Evolutionary conservation across 148 eudicot genomes (phyloP), one percentile per base, ranked within the genome.

Genomic region (Hydrangea macrophylla): DNA sequence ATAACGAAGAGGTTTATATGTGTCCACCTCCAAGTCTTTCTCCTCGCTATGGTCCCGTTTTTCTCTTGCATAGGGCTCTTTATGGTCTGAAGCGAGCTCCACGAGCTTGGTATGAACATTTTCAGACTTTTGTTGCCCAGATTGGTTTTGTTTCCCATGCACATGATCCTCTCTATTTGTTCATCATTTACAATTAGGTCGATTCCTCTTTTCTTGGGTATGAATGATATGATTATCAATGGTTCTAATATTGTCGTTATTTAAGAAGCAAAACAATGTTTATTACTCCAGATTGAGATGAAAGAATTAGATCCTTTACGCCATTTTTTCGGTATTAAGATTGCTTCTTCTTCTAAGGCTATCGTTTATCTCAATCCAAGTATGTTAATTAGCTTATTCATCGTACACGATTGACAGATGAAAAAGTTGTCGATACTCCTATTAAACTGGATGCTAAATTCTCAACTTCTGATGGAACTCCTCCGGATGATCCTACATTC

Each of bases 81-180:
- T 58, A 32, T 30, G 62, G 62, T 22, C 26, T 59, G 22, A 59
- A 31, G 8, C 24, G 31, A 33, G n/a, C 62, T 30, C 62, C 62
- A 26, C 24, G 13, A 27, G 36, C 64, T 20, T 35, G 9, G 26
- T 60, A 60, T 60, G 64, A 60, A 11, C 3, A 6, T 17, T 60
- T 60, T 3, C 25, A 60, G 26, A n/a, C 17, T 27, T 10, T 17
- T 59, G 22, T 36, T 59, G 22, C 35, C 7, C 0, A 59, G 39
- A 59, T 59, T 59, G 63, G 15, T 32, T 18, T 30, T 31, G 18
- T 24, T 23, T 27, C 31, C 27, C 4, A 31, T 55, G 26, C 31
- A 12, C 18, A 55, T 55, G 59, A 58, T 58, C 31, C 3, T 2
- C 37, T 28, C 61, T 58, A 25, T 58, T 28, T 6, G 9, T 58